Evolutionary conservation across 352 stramenopile genomes (phyloP).

Genomic region (Globisporangium paroecandrum): DNA sequence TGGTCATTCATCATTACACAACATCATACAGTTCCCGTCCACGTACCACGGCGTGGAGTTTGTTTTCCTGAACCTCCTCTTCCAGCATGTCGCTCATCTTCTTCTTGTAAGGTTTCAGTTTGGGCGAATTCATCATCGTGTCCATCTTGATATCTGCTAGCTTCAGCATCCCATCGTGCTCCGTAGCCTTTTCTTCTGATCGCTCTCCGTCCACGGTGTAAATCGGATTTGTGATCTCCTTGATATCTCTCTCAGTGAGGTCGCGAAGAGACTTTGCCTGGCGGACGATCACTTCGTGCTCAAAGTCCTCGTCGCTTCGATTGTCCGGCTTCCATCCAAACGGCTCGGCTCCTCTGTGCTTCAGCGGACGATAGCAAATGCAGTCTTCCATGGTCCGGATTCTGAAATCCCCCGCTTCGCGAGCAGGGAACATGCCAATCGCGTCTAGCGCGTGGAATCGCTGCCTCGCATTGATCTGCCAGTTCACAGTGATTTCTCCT

Average conservation of each 20-base stretch:
- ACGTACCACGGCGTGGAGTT: constrained; percentile 28
- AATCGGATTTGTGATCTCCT: constrained; percentile 17
- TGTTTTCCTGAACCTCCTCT: constrained; percentile 35
- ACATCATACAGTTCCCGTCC: background rate
- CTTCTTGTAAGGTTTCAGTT: constrained; percentile 49
- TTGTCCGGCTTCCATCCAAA: constrained; percentile 48
- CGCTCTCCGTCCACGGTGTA: constrained; percentile 12
- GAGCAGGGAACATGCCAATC: constrained; percentile 55
- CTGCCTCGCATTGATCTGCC: constrained; percentile 48
- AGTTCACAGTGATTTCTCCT: constrained; percentile 54
- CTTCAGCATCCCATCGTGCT: constrained; percentile 21
- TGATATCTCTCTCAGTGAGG: constrained; percentile 21
- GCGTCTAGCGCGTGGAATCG: constrained; percentile 54
- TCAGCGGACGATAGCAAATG: constrained; percentile 54
- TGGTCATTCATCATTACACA: background rate
- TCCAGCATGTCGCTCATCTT: constrained; percentile 48
- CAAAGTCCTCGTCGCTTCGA: constrained; percentile 29
- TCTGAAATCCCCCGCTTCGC: constrained; percentile 25
- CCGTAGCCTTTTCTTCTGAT: constrained; percentile 7
- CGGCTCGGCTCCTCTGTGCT: constrained; percentile 26
- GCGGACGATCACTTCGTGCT: constrained; percentile 35
- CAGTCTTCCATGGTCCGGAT: constrained; percentile 49
- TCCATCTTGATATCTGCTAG: constrained; percentile 25
- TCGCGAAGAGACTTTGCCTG: constrained; percentile 37
- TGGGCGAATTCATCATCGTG: constrained; percentile 29